Conservation (phyloP, 805 yeast species). For the Yamadazyma sp. region DNA sequence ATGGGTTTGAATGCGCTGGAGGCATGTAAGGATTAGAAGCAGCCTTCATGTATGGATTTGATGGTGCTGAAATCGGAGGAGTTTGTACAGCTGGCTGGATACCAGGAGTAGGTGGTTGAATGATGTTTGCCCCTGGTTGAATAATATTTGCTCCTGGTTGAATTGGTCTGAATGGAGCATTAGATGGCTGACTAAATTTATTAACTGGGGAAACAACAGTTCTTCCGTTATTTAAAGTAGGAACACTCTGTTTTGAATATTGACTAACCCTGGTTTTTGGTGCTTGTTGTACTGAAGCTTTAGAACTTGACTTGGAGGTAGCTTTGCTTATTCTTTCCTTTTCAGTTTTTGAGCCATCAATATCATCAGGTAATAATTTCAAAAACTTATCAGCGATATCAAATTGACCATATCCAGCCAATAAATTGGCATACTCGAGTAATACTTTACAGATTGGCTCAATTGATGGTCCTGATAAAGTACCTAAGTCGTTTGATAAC, state of each 20-base stretch:
- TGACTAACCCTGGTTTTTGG: slow-evolving; percentile 6
- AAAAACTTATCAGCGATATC: slow-evolving; percentile 75
- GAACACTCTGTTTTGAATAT: slow-evolving; percentile 7
- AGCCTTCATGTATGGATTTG: slow-evolving; percentile 30
- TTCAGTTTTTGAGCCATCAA: slow-evolving; percentile 67
- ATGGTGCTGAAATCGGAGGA: slow-evolving; percentile 10
- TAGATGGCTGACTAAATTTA: slow-evolving; percentile 7
- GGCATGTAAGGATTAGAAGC: slow-evolving; percentile 14
- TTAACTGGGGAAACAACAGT: slow-evolving; percentile 10
- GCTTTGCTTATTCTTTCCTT: slow-evolving; percentile 79
- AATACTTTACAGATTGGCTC: slow-evolving; percentile 57
- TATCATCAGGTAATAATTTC: slow-evolving; percentile 66
- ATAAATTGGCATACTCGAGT: slow-evolving; percentile 76
- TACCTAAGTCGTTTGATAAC: slow-evolving; percentile 35
- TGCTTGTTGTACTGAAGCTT: not conserved
- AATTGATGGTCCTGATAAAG: slow-evolving; percentile 41
- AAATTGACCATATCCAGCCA: slow-evolving; percentile 79
- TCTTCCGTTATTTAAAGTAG: slow-evolving; percentile 7
- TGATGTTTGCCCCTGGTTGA: slow-evolving; percentile 3
- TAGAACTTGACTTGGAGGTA: slow-evolving; percentile 34
- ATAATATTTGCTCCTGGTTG: slow-evolving; percentile 16
- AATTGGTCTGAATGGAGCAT: slow-evolving; percentile 6
- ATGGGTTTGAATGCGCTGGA: slow-evolving; percentile 28
- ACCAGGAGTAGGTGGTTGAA: not conserved
- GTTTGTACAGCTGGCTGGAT: slow-evolving; percentile 3